Conservation (phyloP, 179 eudicot species). For the Silene vulgaris region DNA sequence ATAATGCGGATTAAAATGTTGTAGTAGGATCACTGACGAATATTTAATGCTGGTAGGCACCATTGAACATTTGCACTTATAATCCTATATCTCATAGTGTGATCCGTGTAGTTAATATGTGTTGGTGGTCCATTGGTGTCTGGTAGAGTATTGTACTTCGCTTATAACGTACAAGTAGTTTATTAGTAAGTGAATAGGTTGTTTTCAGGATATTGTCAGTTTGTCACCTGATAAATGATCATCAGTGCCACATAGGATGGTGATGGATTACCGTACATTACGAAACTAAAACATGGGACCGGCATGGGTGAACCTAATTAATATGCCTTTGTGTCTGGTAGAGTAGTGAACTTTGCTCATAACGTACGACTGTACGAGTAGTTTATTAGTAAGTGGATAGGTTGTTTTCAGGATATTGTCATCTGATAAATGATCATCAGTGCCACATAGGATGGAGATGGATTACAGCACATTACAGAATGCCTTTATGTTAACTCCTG, state of each 20-base stretch:
- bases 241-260: neutral
- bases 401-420: neutral
- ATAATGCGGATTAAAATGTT: neutral
- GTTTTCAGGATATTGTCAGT: neutral
- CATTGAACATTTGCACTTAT: neutral
- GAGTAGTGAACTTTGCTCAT: neutral
- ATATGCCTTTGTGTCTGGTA: neutral
- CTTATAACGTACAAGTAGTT: neutral
- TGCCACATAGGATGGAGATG: neutral
- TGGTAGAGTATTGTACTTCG: neutral
- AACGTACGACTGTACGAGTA: neutral
- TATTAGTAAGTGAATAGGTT: neutral
- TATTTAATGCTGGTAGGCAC: neutral
- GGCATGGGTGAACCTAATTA: neutral
- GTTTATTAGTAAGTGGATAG: neutral
- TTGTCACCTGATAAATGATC: neutral
- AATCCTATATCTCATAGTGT: neutral
- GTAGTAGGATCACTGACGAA: neutral
- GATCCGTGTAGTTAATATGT: neutral
- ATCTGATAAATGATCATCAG: neutral
- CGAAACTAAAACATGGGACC: neutral
- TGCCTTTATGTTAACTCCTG: neutral
- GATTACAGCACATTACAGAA: neutral
- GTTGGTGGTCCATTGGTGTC: neutral
- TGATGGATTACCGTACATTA: neutral